Percentiles rank a stretch among this genome's conserved stretches.
Evolutionary conservation across 805 yeast genomes (phyloP).

Genomic region (Ogataea minuta): DNA sequence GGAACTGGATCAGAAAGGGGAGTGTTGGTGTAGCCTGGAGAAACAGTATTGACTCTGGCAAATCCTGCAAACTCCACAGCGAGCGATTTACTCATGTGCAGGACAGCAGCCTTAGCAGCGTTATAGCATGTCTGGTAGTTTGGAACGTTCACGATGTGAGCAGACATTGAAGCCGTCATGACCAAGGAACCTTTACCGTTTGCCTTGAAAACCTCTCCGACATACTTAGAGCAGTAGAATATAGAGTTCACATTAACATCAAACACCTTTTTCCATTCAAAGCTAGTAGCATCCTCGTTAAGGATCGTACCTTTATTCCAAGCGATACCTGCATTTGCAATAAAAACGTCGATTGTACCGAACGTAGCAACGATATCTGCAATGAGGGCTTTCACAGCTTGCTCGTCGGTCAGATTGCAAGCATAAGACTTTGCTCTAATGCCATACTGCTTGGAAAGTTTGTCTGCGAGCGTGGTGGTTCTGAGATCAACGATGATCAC

Average conservation of each 20-base stretch:
- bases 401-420: slow-evolving; percentile 51
- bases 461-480: slow-evolving; percentile 60
- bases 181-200: slow-evolving; percentile 46
- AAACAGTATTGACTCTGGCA: slow-evolving; percentile 46
- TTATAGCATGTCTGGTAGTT: slow-evolving; percentile 46
- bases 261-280: slow-evolving; percentile 36
- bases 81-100: slow-evolving; percentile 42
- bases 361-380: slow-evolving; percentile 32
- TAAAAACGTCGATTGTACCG: slow-evolving; percentile 38
- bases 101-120: slow-evolving; percentile 45
- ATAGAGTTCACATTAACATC: slow-evolving; percentile 47
- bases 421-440: slow-evolving; percentile 64
- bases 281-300: slow-evolving; percentile 38
- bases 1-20: slow-evolving; percentile 34
- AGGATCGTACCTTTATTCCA: slow-evolving; percentile 28
- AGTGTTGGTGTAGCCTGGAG: slow-evolving; percentile 49
- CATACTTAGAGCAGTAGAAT: slow-evolving; percentile 46
- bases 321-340: slow-evolving; percentile 44
- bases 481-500: slow-evolving; percentile 65
- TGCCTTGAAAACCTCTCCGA: slow-evolving; percentile 42
- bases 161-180: slow-evolving; percentile 52
- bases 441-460: slow-evolving; percentile 55
- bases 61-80: slow-evolving; percentile 46
- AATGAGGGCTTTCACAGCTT: slow-evolving; percentile 18
- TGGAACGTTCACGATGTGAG: slow-evolving; percentile 49